phyloP scores from a whole-genome alignment of 306 rosid species.

The Geum urbanum region DNA sequence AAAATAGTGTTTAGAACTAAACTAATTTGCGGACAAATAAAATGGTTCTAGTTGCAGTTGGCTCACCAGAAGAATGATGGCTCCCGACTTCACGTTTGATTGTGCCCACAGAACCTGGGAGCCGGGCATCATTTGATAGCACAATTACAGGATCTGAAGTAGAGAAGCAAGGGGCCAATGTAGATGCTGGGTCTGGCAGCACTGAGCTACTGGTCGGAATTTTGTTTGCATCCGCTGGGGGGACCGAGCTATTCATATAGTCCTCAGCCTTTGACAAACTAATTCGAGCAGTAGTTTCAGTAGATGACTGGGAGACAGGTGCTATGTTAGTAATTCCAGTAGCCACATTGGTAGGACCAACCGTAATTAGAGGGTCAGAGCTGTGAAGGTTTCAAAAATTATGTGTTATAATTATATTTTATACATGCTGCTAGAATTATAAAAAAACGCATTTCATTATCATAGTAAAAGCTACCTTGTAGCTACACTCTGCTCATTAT shows the following conservation, averaged over 20 bases:
- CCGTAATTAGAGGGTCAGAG: slow-evolving; percentile 41
- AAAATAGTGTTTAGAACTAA: neutral
- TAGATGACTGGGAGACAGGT: slow-evolving; percentile 36
- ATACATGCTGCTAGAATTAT: neutral
- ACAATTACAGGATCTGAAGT: slow-evolving; percentile 64
- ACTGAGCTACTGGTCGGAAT: slow-evolving; percentile 27
- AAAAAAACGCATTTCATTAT: slow-evolving; percentile 1
- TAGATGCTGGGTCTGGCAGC: slow-evolving; percentile 37
- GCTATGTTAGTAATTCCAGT: slow-evolving; percentile 40
- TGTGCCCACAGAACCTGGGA: slow-evolving; percentile 60
- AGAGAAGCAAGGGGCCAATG: slow-evolving; percentile 48
- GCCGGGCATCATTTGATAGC: slow-evolving; percentile 52
- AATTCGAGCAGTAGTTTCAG: slow-evolving; percentile 39
- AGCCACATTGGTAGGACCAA: slow-evolving; percentile 45
- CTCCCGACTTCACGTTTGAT: slow-evolving; percentile 57
- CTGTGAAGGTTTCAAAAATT: slow-evolving; percentile 44
- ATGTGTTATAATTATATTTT: neutral
- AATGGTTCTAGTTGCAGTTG: slow-evolving; percentile 33
- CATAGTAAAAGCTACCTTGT: slow-evolving; percentile 44
- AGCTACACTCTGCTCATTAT: slow-evolving; percentile 49
- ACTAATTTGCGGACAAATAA: slow-evolving; percentile 7
- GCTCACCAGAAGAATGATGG: slow-evolving; percentile 48
- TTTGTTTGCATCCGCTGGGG: slow-evolving; percentile 40
- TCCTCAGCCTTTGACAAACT: slow-evolving; percentile 40
- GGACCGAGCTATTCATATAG: slow-evolving; percentile 36